Evolutionary conservation across 352 stramenopile genomes (phyloP).

Genomic region (Hyaloperonospora brassicae): DNA sequence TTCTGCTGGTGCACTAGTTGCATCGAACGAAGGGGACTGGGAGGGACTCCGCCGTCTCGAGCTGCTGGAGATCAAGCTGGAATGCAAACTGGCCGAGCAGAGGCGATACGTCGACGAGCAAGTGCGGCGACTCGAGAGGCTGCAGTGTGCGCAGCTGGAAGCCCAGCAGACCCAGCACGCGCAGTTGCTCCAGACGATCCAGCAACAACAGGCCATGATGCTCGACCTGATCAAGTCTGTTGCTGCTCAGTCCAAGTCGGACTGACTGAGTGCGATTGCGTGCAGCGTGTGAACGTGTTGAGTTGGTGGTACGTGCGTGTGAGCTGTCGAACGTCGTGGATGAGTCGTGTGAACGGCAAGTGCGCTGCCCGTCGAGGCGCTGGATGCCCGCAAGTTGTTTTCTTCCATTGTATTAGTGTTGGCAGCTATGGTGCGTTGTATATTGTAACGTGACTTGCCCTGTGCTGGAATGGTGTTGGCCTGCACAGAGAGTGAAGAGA

Average conservation of each 20-base stretch:
- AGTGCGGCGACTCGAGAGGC: slow-evolving; percentile 16
- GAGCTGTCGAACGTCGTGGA: too few relatives aligned
- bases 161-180: slow-evolving; percentile 25
- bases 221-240: slow-evolving; percentile 31
- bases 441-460: too few relatives aligned
- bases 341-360: too few relatives aligned
- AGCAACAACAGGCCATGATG: slow-evolving; percentile 37
- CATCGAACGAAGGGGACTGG: slow-evolving; percentile 7
- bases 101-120: slow-evolving; percentile 25
- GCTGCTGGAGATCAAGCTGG: slow-evolving; percentile 27
- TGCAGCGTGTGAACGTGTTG: too few relatives aligned
- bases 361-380: too few relatives aligned
- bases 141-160: slow-evolving; percentile 24
- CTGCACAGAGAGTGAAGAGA: too few relatives aligned
- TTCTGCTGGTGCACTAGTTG: slow-evolving; percentile 13
- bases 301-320: too few relatives aligned
- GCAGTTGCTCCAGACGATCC: slow-evolving; percentile 25
- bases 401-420: too few relatives aligned
- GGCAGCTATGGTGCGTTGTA: too few relatives aligned
- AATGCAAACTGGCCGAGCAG: slow-evolving; percentile 27
- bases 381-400: too few relatives aligned
- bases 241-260: slow-evolving; percentile 15
- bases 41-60: slow-evolving; percentile 22
- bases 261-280: slow-evolving; percentile 1
- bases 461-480: too few relatives aligned